Base-by-base conservation (phyloP, 169 alveolate genomes). In the Plasmodium berghei region DNA sequence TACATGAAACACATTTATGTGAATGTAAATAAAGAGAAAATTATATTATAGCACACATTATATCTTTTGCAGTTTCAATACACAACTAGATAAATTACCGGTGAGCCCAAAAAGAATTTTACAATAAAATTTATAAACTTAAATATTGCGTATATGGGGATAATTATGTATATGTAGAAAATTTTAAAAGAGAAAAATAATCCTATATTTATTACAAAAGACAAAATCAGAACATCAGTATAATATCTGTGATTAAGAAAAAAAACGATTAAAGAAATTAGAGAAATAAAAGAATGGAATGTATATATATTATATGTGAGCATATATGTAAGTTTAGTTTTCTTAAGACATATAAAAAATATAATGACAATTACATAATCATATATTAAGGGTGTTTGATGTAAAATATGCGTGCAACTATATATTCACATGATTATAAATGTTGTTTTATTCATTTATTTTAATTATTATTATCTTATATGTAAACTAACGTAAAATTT, bases 181-280 rank as follows among this genome's bases (percentile, higher is more conserved):
- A 80, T 66, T 28, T 80, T 80, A 80, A 80, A 80, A 14, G 90
- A 80, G 52, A 54, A 80, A 80, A 66, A 80, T 48, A 80, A 48
- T 22, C 90, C 90, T 46, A 80, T 42, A 48, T 80, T 80, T 48
- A 80, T 80, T 26, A 66, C 58, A 46, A 80, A 80, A 72, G 90
- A 80, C 55, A 80, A 56, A 28, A 80, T 67, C 63, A 80, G 63
- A 12, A 80, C 83, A 58, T 80, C 90, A 4, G 90, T 66, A 59
- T 80, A 80, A 72, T 80, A 80, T 26, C 90, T 80, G 24, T 18
- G 61, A 61, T 14, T 52, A 72, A 72, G 26, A 16, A 9, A 34
- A 45, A 48, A 80, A 40, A 3, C 0, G 42, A 34, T 34, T 34
- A 34, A 34, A 4, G 42, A 34, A 34, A 34, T 34, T 4, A 28